Evolutionary conservation across 1,284 basidiomycete species (phyloP), one percentile per base, ranked within the genome.

Genomic region (Ceratobasidium sp.): DNA sequence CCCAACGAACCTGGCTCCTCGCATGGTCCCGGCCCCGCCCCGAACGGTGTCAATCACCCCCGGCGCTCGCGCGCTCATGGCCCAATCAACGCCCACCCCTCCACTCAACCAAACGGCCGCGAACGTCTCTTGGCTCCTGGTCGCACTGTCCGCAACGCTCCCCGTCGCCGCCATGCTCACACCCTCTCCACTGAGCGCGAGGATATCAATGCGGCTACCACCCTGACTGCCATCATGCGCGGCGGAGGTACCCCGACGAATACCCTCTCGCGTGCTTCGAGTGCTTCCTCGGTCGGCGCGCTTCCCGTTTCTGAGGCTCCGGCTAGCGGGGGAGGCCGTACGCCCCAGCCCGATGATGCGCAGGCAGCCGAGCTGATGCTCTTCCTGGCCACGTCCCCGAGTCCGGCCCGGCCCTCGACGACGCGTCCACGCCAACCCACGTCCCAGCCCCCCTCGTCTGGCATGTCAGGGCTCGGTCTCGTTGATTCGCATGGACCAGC

Each of bases 361-460:
- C 92, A 93, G 77, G 91, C 92, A 0, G 91, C 92, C 30, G 90
- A 91, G 78, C 81, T 92, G 50, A 90, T 93, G 87, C 82, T 93
- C 45, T 91, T 86, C 79, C 85, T 93, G 59, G 91, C 92, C 48
- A 92, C 91, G 6, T 92, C 90, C 2, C 91, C 91, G 0, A 92
- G 90, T 0, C 91, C 91, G 5, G 89, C 84, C n/a, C 86, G 73
- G 34, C 45, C 60, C 48, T 28, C 41, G 16, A 16, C 50, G 55
- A 70, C 48, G 43, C 59, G 91, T 55, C 84, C 86, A 18, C 81
- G 67, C 21, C 71, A 62, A 23, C 28, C 43, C 36, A 55, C 45
- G 82, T 28, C 78, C 80, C 8, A 84, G 81, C 45, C 81, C 75
- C 89, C 90, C 41, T 84, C 91, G 52, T 88, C 92, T 21, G 82